A percentile compares a stretch with the other conserved stretches of the same genome.
Conservation (phyloP, 1,284 basidiomycete genomes). For the Cryptococcus sp. region DNA sequence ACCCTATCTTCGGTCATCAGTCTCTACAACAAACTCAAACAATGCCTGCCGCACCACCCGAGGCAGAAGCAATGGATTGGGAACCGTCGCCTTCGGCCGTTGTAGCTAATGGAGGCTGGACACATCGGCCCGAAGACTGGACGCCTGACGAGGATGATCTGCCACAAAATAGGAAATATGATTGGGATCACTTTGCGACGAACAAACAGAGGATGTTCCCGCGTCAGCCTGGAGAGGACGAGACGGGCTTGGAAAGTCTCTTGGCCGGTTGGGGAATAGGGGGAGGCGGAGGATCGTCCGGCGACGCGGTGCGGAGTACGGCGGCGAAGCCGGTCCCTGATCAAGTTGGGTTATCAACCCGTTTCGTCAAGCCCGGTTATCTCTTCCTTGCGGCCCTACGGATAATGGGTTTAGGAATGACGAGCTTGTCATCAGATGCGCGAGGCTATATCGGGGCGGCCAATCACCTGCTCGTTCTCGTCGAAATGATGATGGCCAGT, state of each 20-base stretch:
- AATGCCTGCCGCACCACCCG: neutral
- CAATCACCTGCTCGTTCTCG: too few species aligned
- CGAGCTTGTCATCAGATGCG: too few species aligned
- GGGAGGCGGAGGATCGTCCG: conserved; percentile 1
- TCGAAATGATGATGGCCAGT: too few species aligned
- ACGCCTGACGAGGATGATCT: conserved; percentile 14
- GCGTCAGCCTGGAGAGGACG: conserved; percentile 18
- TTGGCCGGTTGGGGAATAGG: conserved; percentile 44
- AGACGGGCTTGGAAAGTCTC: conserved; percentile 46
- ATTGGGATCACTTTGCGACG: conserved; percentile 45
- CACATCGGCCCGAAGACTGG: conserved; percentile 4
- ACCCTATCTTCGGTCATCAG: conserved; percentile 40
- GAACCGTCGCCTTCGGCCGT: conserved; percentile 31
- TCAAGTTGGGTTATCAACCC: too few species aligned
- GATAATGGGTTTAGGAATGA: too few species aligned
- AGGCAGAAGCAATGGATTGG: conserved; percentile 44
- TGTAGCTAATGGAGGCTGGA: conserved; percentile 12
- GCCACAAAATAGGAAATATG: conserved; percentile 5
- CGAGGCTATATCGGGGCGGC: too few species aligned
- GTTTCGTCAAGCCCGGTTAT: too few species aligned
- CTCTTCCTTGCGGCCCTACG: too few species aligned
- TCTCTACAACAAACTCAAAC: conserved; percentile 19
- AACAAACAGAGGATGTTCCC: conserved; percentile 47
- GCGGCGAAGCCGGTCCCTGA: too few species aligned
- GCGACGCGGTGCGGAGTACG: too few species aligned